These are phyloP conservation scores for Acacia melanoxylon DNA, from an alignment of 306 rosid species.

Conservation along the genomic window DNA sequence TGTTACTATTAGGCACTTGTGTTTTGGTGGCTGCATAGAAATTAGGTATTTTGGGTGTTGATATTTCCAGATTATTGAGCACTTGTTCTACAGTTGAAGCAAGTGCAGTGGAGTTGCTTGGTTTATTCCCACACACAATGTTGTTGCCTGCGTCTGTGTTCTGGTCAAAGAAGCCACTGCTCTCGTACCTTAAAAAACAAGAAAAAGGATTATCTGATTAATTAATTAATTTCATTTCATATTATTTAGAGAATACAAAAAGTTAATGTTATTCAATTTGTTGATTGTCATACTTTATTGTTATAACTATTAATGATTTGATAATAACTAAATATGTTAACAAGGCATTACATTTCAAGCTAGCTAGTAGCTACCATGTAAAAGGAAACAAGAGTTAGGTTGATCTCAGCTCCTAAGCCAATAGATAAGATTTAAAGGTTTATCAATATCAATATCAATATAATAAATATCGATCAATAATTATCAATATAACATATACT, in stretches of 20 bases:
- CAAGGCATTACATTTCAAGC: too few relatives aligned
- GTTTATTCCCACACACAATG: not conserved
- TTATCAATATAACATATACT: not conserved
- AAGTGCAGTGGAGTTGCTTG: not conserved
- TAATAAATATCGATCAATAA: too few relatives aligned
- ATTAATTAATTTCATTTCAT: not conserved
- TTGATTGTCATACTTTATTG: not conserved
- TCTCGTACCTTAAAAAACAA: not conserved
- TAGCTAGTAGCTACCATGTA: not conserved
- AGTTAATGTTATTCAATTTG: not conserved
- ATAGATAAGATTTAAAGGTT: not conserved
- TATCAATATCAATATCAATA: not conserved
- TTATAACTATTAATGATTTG: not conserved
- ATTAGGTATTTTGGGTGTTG: not conserved
- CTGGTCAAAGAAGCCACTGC: not conserved
- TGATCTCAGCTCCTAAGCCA: not conserved
- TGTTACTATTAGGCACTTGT: not conserved
- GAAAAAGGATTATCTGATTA: not conserved
- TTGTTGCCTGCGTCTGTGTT: not conserved
- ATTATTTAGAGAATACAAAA: not conserved
- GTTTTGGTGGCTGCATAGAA: not conserved
- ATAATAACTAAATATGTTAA: not conserved
- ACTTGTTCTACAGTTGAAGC: not conserved
- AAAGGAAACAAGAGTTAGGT: not conserved
- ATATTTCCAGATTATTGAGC: not conserved